Evolutionary conservation across 2,329 filamentous ascomycete species (phyloP).

Genomic region (Cladosporium sp.): DNA sequence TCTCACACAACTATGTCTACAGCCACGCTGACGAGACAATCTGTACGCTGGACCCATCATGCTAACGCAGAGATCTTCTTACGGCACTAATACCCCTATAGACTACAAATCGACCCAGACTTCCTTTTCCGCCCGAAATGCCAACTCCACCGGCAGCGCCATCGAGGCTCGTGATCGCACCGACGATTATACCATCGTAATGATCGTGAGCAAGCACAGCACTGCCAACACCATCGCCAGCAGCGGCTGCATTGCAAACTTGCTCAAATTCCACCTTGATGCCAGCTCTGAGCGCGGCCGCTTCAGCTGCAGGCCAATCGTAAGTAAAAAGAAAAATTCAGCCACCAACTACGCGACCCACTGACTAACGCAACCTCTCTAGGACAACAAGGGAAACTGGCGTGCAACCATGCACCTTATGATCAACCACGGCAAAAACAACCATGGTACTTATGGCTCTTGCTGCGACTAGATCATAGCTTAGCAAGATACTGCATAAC

Average conservation of each 20-base stretch:
- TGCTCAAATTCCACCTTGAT: background rate
- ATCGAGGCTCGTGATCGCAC: background rate
- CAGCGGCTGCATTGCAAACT: background rate
- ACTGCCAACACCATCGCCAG: background rate
- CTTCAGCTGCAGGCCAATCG: background rate
- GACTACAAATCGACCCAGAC: background rate
- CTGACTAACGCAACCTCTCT: too few species aligned
- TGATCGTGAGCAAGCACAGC: background rate
- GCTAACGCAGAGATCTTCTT: too few species aligned
- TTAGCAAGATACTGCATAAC: too few species aligned
- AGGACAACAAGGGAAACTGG: background rate
- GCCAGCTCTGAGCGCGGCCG: background rate
- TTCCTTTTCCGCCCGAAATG: background rate
- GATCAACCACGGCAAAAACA: too few species aligned
- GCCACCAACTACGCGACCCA: too few species aligned
- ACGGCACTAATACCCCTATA: too few species aligned
- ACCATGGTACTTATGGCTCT: too few species aligned
- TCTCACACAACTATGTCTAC: background rate
- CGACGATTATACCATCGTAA: background rate
- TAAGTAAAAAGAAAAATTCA: background rate
- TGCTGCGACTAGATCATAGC: too few species aligned
- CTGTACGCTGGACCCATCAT: too few species aligned
- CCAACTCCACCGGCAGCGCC: background rate
- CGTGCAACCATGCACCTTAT: background rate
- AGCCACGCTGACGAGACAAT: background rate